Base-by-base conservation (phyloP, 805 yeast genomes). In the Metschnikowia amazonensis region DNA sequence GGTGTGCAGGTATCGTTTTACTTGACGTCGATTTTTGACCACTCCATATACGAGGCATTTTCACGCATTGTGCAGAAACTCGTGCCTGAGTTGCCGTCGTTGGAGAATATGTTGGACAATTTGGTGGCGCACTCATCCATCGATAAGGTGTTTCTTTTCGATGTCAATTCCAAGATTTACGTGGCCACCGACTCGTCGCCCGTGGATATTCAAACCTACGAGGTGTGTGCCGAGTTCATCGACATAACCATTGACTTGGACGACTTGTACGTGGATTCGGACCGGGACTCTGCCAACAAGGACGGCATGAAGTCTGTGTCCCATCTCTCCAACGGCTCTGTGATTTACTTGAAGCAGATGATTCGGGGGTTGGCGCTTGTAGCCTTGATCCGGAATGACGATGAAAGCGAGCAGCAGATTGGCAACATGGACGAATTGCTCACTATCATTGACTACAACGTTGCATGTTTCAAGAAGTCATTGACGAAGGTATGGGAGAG, bases 151-250 rank as follows among this genome's bases (percentile, higher is more conserved):
- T 94, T 90, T 58, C 64, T 94, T 46, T 92, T 94, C 58, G 99
- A 94, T 61, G 81, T 92, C 21, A 86, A 87, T 59, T 86, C 96
- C 14, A 94, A 94, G 62, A 87, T 94, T 17, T 94, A 92, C 61
- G 89, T 92, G 40, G 97, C 97, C 4, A 92, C 98, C 0, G 99
- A 94, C 63, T 86, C 96, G 0, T 82, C 90, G 1, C 97, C 98
- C 0, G 96, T 92, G 32, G 98, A 92, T 66, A 85, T 89, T 33
- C 96, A 89, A 60, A 87, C 95, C 0, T 94, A 94, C 62, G 97
- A 94, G 63, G 95, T 92, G 1, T 94, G 98, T 65, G 95, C 97
- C 0, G 98, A 94, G 60, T 94, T 94, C 60, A 92, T 94, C 37
- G 98, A 94, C 63, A 94, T 92, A 13, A 84, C 96, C 3, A 84